phyloP scores from a whole-genome alignment of 176 grass and related monocot species.

The Sorghum bicolor region DNA sequence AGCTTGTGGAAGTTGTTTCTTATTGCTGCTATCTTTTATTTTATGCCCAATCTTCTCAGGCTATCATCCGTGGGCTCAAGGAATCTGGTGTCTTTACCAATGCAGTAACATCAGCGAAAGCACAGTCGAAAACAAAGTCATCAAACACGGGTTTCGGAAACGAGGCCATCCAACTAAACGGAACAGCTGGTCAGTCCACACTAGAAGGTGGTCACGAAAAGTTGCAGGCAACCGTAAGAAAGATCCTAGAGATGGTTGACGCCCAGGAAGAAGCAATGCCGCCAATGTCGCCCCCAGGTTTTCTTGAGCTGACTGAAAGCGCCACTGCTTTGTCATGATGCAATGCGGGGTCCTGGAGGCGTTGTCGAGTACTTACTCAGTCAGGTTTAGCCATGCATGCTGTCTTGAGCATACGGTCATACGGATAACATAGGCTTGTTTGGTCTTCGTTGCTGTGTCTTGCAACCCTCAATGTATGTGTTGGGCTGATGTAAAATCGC shows the following conservation, averaged over 20 bases:
- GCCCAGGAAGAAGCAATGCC: constrained; percentile 62
- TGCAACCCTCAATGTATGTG: background rate
- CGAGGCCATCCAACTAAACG: constrained; percentile 42
- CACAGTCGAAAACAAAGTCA: constrained; percentile 41
- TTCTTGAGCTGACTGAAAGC: constrained; percentile 21
- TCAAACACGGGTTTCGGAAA: constrained; percentile 31
- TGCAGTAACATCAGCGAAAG: constrained; percentile 72
- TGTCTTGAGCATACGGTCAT: background rate
- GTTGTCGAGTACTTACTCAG: background rate
- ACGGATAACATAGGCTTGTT: constrained; percentile 13
- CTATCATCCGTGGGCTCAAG: constrained; percentile 91
- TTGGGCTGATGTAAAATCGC: constrained; percentile 1
- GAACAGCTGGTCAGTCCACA: constrained; percentile 19
- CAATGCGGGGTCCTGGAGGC: background rate
- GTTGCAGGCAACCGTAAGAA: constrained; percentile 68
- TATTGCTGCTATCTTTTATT: constrained; percentile 16
- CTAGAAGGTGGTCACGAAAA: constrained; percentile 1
- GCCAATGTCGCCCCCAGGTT: constrained; percentile 65
- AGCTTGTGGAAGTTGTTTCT: background rate
- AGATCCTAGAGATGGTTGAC: constrained; percentile 58
- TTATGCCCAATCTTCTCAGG: constrained; percentile 39
- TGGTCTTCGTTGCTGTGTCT: constrained; percentile 4
- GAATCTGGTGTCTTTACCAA: constrained; percentile 79
- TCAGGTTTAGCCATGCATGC: background rate
- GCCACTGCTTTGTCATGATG: constrained; percentile 1